A percentile compares a stretch with the other conserved stretches of the same genome.
These are phyloP conservation scores for Epichloe festucae DNA, from an alignment of 2,329 filamentous ascomycete species.

Conservation along the genomic window DNA sequence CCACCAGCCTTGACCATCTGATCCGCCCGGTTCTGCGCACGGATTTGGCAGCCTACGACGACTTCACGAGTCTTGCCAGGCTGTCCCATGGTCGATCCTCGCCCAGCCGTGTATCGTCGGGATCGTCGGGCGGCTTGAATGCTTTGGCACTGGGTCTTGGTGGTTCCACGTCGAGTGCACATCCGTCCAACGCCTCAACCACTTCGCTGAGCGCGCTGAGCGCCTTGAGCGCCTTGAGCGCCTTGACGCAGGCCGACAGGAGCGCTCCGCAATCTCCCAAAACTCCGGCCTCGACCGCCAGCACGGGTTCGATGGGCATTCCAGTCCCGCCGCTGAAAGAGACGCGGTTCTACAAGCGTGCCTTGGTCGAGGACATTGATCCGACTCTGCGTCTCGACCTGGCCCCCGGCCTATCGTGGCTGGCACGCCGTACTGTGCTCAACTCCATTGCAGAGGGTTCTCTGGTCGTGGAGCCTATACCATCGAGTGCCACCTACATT, in stretches of 20 bases:
- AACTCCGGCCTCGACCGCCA: constrained; percentile 40
- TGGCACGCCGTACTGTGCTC: constrained; percentile 75
- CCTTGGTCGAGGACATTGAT: constrained; percentile 81
- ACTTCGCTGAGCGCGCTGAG: constrained; percentile 43
- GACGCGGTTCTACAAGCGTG: constrained; percentile 86
- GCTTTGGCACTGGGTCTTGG: constrained; percentile 32
- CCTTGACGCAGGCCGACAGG: constrained; percentile 30
- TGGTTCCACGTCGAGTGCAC: constrained; percentile 32
- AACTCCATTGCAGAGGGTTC: constrained; percentile 73
- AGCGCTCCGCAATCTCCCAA: constrained; percentile 46
- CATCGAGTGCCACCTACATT: constrained; percentile 40
- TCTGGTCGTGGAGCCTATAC: constrained; percentile 80
- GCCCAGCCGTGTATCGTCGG: constrained; percentile 55
- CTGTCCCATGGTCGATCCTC: constrained; percentile 47
- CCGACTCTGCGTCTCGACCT: constrained; percentile 81
- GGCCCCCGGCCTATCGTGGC: constrained; percentile 85
- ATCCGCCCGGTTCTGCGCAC: constrained; percentile 72
- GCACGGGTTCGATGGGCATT: constrained; percentile 26
- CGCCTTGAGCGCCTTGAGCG: constrained; percentile 24
- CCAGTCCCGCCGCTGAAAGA: constrained; percentile 62
- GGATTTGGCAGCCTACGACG: constrained; percentile 69
- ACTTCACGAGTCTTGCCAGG: constrained; percentile 68
- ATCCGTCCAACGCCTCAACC: constrained; percentile 46
- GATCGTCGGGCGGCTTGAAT: constrained; percentile 43
- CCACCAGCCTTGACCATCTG: constrained; percentile 67